Base-by-base conservation (phyloP, 2,329 filamentous ascomycete genomes). In the Coccinonectria pachysandricola region DNA sequence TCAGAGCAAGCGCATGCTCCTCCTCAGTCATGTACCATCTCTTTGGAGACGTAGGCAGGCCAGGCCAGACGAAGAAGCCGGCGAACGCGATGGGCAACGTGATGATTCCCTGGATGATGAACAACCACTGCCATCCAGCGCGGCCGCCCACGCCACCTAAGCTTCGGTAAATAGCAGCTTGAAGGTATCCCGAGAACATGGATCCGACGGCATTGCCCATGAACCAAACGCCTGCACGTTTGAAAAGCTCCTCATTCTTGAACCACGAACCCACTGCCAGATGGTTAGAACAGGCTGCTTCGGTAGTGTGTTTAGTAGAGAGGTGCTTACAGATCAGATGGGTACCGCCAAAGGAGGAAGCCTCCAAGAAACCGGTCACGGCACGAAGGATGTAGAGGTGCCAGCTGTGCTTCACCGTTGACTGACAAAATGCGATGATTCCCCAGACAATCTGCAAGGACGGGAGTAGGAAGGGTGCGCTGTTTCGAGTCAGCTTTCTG, bases 171-270 rank as follows among this genome's bases (percentile, higher is more conserved):
- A 62, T 62, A 0, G 47, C 48, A 2, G 47, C 45, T 26, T 51
- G 48, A 1, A 52, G 35, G 7, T 52, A 51, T 2, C 42, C 37
- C 10, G 37, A 40, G 26, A 43, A 40, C 37, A 40, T 43, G 34
- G 43, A 44, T 7, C 40, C 49, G 4, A 45, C 31, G 7, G 43
- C 35, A 24, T 40, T 40, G 9, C 37, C 37, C 35, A 63, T 55
- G 23, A 55, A 68, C 56, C 64, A 68, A 2, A 65, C 53, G 0
- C 62, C 62, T 0, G 62, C 59, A 6, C 65, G 53, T 37, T 68
- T 68, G 35, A 62, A 66, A 0, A 56, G 47, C 14, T 54, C 50
- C 8, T 42, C 36, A 11, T 46, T 46, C 7, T 42, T 47, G 27
- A 52, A n/a, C 20, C n/a, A n/a, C n/a, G 53, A 7, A 28, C 21